These are phyloP conservation scores for Puccinia coronata DNA, from an alignment of 1,284 basidiomycete genomes.

Conservation along the genomic window DNA sequence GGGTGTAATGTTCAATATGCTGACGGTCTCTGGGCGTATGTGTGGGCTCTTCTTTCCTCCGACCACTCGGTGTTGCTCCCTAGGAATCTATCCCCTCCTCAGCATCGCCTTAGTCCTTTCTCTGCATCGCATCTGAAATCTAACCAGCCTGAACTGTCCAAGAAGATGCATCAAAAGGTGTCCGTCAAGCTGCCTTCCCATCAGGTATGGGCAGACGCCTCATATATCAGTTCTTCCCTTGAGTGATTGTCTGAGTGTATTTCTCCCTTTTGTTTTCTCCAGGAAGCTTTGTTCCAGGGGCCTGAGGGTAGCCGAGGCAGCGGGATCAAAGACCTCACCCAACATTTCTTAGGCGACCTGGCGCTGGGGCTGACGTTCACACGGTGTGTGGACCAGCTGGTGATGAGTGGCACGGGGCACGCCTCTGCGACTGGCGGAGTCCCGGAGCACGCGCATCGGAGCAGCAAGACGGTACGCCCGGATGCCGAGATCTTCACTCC, in stretches of 20 bases:
- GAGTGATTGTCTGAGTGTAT: neutral
- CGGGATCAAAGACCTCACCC: conserved; percentile 5
- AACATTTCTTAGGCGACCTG: conserved; percentile 16
- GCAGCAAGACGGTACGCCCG: neutral
- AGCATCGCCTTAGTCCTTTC: neutral
- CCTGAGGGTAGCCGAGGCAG: neutral
- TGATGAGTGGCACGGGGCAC: neutral
- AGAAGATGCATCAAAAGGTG: neutral
- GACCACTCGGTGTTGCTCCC: neutral
- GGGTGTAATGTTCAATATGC: neutral
- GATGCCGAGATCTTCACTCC: conserved; percentile 32
- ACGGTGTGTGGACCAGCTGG: conserved; percentile 14
- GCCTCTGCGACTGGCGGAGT: neutral
- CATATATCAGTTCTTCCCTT: neutral
- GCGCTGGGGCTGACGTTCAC: conserved; percentile 23
- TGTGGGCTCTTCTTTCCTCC: neutral
- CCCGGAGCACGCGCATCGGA: neutral
- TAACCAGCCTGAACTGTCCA: neutral
- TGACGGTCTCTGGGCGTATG: neutral
- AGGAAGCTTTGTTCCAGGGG: conserved; percentile 3
- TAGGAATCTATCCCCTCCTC: neutral
- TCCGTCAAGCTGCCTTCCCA: neutral
- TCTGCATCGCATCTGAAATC: neutral
- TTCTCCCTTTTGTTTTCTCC: neutral
- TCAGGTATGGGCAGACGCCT: neutral